Conservation (phyloP, 768 basidiomycete species). For the Rhizopogon vinicolor region DNA sequence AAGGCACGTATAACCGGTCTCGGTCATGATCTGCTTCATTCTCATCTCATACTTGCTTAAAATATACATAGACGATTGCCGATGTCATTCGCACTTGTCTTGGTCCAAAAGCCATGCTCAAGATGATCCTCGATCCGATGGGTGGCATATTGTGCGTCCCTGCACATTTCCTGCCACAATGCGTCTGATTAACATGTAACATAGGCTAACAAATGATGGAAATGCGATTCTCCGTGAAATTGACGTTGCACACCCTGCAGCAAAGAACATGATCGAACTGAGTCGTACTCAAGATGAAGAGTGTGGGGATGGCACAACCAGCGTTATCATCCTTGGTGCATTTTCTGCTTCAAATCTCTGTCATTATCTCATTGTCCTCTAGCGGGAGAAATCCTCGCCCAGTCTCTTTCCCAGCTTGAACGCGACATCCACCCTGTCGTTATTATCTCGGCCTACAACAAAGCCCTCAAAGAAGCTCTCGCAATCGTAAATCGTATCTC, state of each 20-base stretch:
- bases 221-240: conserved; percentile 98
- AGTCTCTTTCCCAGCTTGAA: conserved; percentile 89
- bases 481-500: conserved; percentile 86
- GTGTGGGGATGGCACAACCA: conserved; percentile 97
- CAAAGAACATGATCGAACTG: conserved; percentile 99
- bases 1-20: conserved; percentile 52
- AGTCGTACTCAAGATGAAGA: conserved; percentile 98
- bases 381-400: conserved; percentile 97
- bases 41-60: neutral
- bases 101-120: conserved; percentile 97
- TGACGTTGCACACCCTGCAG: conserved; percentile 97
- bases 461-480: conserved; percentile 89
- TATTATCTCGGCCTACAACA: conserved; percentile 97
- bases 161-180: neutral
- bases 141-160: conserved; percentile 86
- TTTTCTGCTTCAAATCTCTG: neutral
- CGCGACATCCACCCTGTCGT: conserved; percentile 98
- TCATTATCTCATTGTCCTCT: neutral
- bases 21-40: neutral
- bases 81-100: conserved; percentile 98
- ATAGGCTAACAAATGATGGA: conserved; percentile 95
- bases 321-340: conserved; percentile 94
- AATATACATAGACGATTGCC: conserved; percentile 72
- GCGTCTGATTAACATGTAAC: neutral
- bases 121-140: conserved; percentile 99